Conservation (phyloP, 2,329 filamentous ascomycete species). For the Diplocarpon mali region DNA sequence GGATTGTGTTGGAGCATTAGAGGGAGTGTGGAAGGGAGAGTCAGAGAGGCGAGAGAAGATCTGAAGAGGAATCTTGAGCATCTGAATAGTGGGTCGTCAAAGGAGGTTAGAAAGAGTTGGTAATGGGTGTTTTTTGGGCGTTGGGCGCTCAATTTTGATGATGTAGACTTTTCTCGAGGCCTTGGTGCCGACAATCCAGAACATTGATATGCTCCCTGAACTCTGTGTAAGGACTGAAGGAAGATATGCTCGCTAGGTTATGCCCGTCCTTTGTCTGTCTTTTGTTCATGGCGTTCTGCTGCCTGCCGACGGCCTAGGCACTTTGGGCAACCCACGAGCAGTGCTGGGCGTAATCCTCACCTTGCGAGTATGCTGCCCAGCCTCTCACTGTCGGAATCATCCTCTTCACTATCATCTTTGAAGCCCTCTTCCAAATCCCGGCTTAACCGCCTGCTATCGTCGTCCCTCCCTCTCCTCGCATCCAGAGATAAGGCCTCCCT, state of each 20-base stretch:
- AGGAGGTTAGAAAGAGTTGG: background rate
- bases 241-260: too few relatives aligned
- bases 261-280: too few relatives aligned
- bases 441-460: constrained; percentile 54
- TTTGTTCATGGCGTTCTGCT: too few relatives aligned
- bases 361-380: constrained; percentile 6
- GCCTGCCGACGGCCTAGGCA: too few relatives aligned
- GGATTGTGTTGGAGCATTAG: constrained; percentile 5
- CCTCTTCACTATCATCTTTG: constrained; percentile 60
- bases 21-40: constrained; percentile 11
- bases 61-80: constrained; percentile 11
- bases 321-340: too few relatives aligned
- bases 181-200: too few relatives aligned
- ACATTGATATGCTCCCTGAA: too few relatives aligned
- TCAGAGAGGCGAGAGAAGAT: constrained; percentile 12
- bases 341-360: background rate
- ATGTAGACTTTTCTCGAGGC: too few relatives aligned
- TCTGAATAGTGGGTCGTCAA: constrained; percentile 20
- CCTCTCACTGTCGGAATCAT: constrained; percentile 23
- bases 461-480: constrained; percentile 28
- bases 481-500: constrained; percentile 31
- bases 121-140: too few relatives aligned
- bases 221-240: too few relatives aligned
- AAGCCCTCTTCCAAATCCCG: constrained; percentile 70
- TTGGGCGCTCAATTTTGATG: too few relatives aligned